Base-by-base conservation (phyloP, 1,139 yeast genomes). In the Pichia sp. region DNA sequence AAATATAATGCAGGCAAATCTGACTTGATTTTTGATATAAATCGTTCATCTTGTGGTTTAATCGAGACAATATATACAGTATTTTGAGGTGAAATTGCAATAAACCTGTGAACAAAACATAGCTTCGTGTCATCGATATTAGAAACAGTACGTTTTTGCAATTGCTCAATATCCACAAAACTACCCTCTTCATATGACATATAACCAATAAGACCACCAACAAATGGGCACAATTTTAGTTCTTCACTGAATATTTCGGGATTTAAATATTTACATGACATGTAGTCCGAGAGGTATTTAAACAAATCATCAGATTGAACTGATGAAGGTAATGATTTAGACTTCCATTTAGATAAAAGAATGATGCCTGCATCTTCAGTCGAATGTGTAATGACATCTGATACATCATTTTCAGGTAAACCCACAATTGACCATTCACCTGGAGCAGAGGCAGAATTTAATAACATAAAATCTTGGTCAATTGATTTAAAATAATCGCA, bases 361-460 rank as follows among this genome's bases (percentile, higher is more conserved):
- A 67, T 50, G 0, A 12, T 28, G 4, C 48, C 23, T 0, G 59
- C 50, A 3, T 46, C 22, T 51, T 61, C 72, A 1, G 76, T 69
- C 2, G 87, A 85, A 57, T 87, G 90, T 1, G 87, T 75, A 26
- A 87, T 69, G 2, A 81, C 76, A 22, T 71, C 71, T 2, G 94
- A 80, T 30, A 63, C 59, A 0, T 67, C 68, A 1, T 54, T 53
- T 12, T 72, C 73, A 0, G 94, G 87, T 1, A 87, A 56, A 0
- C 95, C 97, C 46, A 92, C 75, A 10, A 92, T 80, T 0, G 96
- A 80, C 92, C 95, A 87, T 49, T 80, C 73, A 0, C 97, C 97
- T 0, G 96, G 96, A 11, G 66, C 58, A 0, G 89, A 73, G 0
- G 94, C 92, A 1, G 95, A 84, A 56, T 86, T 83, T 35, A 87